Evolutionary conservation across 2,329 filamentous ascomycete species (phyloP), one percentile per base, ranked within the genome.

Genomic region (Chaetomiaceae sp.): DNA sequence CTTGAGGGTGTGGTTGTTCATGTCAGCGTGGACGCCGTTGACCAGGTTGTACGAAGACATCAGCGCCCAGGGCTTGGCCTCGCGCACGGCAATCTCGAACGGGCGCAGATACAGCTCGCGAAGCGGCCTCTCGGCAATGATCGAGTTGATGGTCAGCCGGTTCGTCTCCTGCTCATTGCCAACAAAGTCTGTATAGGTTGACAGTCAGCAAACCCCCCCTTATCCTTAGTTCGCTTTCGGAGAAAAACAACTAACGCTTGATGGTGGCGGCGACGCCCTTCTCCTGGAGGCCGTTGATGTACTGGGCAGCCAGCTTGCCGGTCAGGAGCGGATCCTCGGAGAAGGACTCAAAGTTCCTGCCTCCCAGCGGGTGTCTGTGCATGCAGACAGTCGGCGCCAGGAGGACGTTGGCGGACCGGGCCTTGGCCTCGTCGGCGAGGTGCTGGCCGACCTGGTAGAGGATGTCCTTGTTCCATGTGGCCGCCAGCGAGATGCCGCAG

Each of bases 291-390:
- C 86, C 86, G 42, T 79, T 82, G 62, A 88, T 84, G 55, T 87
- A 87, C 53, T 85, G 78, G 1, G 85, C 80, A 12, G 86, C 85
- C 54, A 90, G 71, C 55, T 83, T 86, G 27, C 87, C 87, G 0
- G 87, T 88, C 5, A 95, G 74, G 9, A 85, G 77, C 0, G 88
- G 88, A 58, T 93, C 89, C 66, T 93, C 89, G 0, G 86, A 89
- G 65, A 90, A 93, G 0, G 87, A 90, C 68, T 95, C 89, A 59
- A 93, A 95, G 57, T 90, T 90, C 53, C 89, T 78, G 16, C 89
- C 89, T n/a, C 88, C 88, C 0, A 93, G 75, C 0, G 89, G 89
- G 44, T 87, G 87, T 14, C 89, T 80, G 62, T 93, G 88, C 74
- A 89, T 85, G 70, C 88, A 90, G 30, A 90, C 83, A 1, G 87